Base-by-base conservation (phyloP, 148 eudicot genomes). In the Diospyros kaki region DNA sequence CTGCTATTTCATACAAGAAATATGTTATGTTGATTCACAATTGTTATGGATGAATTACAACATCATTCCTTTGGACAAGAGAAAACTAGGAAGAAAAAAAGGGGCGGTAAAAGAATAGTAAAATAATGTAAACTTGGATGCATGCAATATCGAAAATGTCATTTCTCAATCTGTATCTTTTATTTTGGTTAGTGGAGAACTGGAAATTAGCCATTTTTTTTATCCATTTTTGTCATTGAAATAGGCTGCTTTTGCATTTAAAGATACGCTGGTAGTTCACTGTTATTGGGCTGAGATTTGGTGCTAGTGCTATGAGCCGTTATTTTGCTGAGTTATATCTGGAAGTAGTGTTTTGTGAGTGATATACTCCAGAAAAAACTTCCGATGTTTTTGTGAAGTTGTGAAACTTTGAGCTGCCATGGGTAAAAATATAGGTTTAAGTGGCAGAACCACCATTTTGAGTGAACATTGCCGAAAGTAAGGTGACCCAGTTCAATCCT, bases 1-100 rank as follows among this genome's bases (percentile, higher is more conserved):
- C 64, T 52, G 73, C 73, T 52, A 40, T 69, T 41, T 67, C 45
- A 13, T 53, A 14, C 44, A 7, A 10, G 72, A 38, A 69, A 39
- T 28, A 38, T 54, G 9, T 42, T 40, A 52, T 14, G 55, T 46
- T 61, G 7, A 14, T 73, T 42, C 68, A 61, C 12, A 28, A 15
- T 7, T 51, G 17, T 66, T 61, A 66, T 48, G 8, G n/a, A 44
- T 65, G 41, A 52, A 18, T 68, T 18, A 54, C 28, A 28, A 28
- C 28, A 28, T 28, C 28, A 28, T 28, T 28, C 28, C 28, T 28
- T 28, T 28, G 28, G 28, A 28, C 28, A 28, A 28, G 38, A 14
- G 1, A 8, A n/a, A 58, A 14, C 13, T 8, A 9, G 41, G 41
- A 6, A 2, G 17, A 46, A 45, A 66, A 4, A 9, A 45, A 28